Conservation (phyloP, 2,329 filamentous ascomycete genomes). For the Alternaria sp. region DNA sequence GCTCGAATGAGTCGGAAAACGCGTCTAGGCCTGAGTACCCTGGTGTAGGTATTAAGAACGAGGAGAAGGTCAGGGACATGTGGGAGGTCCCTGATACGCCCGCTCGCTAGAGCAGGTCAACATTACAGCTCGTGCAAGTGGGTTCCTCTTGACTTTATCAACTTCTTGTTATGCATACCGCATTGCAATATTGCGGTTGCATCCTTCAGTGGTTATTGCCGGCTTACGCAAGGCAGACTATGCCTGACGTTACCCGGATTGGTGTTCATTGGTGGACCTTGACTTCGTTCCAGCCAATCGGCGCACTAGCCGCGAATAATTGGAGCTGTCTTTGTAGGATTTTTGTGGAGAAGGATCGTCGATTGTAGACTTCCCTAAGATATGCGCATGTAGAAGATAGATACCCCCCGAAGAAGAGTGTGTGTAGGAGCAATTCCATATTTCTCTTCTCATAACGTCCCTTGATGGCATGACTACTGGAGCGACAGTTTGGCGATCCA, state of each 20-base stretch:
- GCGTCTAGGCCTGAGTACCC: conserved; percentile 5
- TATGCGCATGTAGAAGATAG: conserved; percentile 13
- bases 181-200: conserved; percentile 1
- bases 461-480: not conserved
- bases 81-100: conserved; percentile 60
- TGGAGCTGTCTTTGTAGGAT: conserved; percentile 5
- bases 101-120: conserved; percentile 21
- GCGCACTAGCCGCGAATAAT: conserved; percentile 3
- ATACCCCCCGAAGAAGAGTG: conserved; percentile 1
- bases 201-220: conserved; percentile 5
- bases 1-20: not conserved
- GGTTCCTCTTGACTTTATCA: not conserved
- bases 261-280: conserved; percentile 11
- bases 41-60: conserved; percentile 9
- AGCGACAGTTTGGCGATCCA: not conserved
- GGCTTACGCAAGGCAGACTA: conserved; percentile 2
- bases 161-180: not conserved
- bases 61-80: conserved; percentile 37
- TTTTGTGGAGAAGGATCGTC: not conserved
- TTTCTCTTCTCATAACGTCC: not conserved
- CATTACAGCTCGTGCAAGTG: not conserved
- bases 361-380: not conserved
- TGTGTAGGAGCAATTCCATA: not conserved
- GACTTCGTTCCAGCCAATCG: conserved; percentile 5
- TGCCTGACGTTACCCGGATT: conserved; percentile 1